Base-by-base conservation (phyloP, 108 stramenopile species). In the Mediolabrus comicus region DNA sequence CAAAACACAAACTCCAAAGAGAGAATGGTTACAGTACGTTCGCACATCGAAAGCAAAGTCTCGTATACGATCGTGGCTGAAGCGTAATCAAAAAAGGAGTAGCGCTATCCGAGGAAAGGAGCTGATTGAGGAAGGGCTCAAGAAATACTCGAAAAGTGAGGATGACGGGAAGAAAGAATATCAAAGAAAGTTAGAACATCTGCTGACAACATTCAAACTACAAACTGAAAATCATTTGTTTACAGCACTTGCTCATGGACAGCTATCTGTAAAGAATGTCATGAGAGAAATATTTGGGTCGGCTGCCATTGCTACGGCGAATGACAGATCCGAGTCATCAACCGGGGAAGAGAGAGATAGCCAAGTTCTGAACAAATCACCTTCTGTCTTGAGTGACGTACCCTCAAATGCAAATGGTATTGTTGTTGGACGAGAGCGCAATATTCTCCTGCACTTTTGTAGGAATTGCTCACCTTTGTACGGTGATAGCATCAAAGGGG, bases 381-480 rank as follows among this genome's bases (percentile, higher is more conserved):
- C 17, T n/a, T 49, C 46, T 1, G 22, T 49, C 22, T 49, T 16
- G 46, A 49, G 46, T 7, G 46, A 24, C 4, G 0, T 49, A 24
- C 46, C 46, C 19, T 28, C 27, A 14, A 55, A 59, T 22, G 34
- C 26, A 0, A 59, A 56, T 58, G 72, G 72, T 29, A 72, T 66
- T 17, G 57, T 72, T 43, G 72, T 72, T 9, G 72, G 72, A 4
- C 55, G 52, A 72, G 72, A 72, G 28, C 39, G 65, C 28, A 72
- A 72, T 28, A 58, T 72, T 2, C 27, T 72, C 6, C 27, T 72
- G 2, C 43, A 32, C 13, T 72, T 66, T 66, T 72, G 72, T 17
- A 65, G 51, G n/a, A 66, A 51, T 31, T 72, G 72, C 28, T 25
- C 31, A 11, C 72, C 72, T 24, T 34, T 72, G 2, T 14, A 24